Base-by-base conservation (phyloP, 352 stramenopile species). In the Phytopythium delawarense region DNA sequence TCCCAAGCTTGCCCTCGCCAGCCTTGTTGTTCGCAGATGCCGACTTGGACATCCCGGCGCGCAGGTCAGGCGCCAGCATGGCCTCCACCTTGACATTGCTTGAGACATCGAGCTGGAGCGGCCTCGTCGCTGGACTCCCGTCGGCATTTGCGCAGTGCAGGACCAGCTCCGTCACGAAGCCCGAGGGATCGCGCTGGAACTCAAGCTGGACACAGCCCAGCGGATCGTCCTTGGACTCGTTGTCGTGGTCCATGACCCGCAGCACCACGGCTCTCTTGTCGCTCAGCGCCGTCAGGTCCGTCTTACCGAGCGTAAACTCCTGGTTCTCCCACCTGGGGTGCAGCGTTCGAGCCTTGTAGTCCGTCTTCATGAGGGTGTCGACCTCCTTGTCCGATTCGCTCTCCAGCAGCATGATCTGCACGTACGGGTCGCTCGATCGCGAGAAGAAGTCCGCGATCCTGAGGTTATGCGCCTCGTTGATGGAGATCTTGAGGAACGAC, bases 271-370 rank as follows among this genome's bases (percentile, higher is more conserved):
- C 75, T 21, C 80, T 87, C 51, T 89, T 89, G 59, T 88, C 71
- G 15, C 70, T 78, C 18, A 91, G 63, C n/a, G 67, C 62, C 0
- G 74, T 88, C 25, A 71, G 75, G 30, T 77, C 70, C 2, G 64
- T 74, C 53, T 79, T 86, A 2, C 82, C 82, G 0, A 91, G 69
- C 16, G 77, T 64, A 52, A 91, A 91, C 55, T 83, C 74, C 48
- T 91, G 77, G 57, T 91, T 91, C 15, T 74, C 63, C 82, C 82
- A 91, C 53, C 79, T 87, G 0, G 82, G 82, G 35, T 84, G 89
- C 3, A 91, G 28, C 2, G 82, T 89, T 37, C 69, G 88, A 49
- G 77, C 61, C 59, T 88, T 84, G 21, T 85, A 76, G 49, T 91
- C 80, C 1, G 82, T 86, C 55, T 91, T 91, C 51, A 86, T 58